Conservation (phyloP, 805 yeast species). For the Tetrapisispora pingtungensis region DNA sequence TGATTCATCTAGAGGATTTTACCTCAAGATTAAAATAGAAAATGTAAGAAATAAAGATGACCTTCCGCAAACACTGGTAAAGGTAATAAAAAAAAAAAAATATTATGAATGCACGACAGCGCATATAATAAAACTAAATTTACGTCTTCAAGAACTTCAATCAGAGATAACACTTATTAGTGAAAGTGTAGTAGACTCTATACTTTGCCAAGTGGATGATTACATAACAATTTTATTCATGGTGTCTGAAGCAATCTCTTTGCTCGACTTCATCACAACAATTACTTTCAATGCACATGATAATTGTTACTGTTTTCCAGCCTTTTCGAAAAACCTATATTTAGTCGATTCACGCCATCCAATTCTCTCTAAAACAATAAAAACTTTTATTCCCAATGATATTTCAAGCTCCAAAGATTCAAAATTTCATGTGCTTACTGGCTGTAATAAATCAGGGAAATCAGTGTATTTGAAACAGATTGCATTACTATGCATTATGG, state of each 20-base stretch:
- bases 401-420: conserved; percentile 30
- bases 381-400: conserved; percentile 32
- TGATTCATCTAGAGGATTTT: conserved; percentile 33
- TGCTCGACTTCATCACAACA: conserved; percentile 33
- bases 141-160: conserved; percentile 32
- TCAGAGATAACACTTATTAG: conserved; percentile 36
- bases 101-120: conserved; percentile 34
- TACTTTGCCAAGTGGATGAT: conserved; percentile 21
- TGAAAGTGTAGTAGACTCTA: conserved; percentile 30
- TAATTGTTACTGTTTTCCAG: conserved; percentile 30
- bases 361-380: conserved; percentile 27
- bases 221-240: conserved; percentile 32
- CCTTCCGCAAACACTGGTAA: conserved; percentile 31
- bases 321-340: conserved; percentile 26
- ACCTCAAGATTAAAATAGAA: conserved; percentile 23
- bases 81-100: conserved; percentile 23
- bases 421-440: conserved; percentile 42
- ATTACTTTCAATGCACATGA: conserved; percentile 24
- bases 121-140: conserved; percentile 32
- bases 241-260: conserved; percentile 35
- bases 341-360: conserved; percentile 36
- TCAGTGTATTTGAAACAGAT: conserved; percentile 46
- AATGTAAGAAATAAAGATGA: background rate
- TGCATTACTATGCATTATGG: conserved; percentile 40
- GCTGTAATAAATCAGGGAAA: conserved; percentile 56